Percentiles rank a stretch among this genome's conserved stretches.
Evolutionary conservation across 257 asterid genomes (phyloP).

Genomic region (Linaria vulgaris): DNA sequence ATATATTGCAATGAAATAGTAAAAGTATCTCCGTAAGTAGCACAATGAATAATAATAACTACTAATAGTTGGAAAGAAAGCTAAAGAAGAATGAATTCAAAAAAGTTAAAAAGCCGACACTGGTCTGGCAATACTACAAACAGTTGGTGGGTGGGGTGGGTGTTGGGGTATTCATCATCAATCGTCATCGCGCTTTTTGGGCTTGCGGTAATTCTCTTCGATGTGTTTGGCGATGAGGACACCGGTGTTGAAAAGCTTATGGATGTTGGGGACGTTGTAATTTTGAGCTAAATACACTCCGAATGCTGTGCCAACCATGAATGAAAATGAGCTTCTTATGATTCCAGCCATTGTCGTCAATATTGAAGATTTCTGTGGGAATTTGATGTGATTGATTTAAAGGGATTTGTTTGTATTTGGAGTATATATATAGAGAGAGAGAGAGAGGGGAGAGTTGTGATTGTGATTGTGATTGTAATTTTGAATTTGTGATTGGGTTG

Average conservation of each 20-base stretch:
- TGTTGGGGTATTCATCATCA: neutral
- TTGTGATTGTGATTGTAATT: no score
- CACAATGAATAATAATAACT: no score
- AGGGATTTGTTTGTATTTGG: no score
- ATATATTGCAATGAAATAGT: no score
- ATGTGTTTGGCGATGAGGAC: conserved; percentile 50
- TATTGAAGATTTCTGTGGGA: no score
- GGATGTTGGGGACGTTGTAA: conserved; percentile 70
- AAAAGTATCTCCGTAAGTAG: no score
- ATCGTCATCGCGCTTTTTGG: conserved; percentile 52
- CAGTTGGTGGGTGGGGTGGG: conserved; percentile 14
- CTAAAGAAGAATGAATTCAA: neutral
- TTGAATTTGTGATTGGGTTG: no score
- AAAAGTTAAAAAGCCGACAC: neutral
- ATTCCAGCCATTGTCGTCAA: conserved; percentile 59
- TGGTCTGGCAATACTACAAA: conserved; percentile 6
- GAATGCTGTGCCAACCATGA: conserved; percentile 54
- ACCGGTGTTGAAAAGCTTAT: conserved; percentile 56
- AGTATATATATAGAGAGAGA: no score
- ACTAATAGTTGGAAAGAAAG: no score
- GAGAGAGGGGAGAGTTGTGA: no score
- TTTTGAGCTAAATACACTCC: conserved; percentile 84
- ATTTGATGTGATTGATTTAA: no score
- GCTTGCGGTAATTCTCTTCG: conserved; percentile 79
- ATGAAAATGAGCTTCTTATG: conserved; percentile 48